These are phyloP conservation scores for Hypoxylon sp. DNA, from an alignment of 2,329 filamentous ascomycete species.

Conservation along the genomic window DNA sequence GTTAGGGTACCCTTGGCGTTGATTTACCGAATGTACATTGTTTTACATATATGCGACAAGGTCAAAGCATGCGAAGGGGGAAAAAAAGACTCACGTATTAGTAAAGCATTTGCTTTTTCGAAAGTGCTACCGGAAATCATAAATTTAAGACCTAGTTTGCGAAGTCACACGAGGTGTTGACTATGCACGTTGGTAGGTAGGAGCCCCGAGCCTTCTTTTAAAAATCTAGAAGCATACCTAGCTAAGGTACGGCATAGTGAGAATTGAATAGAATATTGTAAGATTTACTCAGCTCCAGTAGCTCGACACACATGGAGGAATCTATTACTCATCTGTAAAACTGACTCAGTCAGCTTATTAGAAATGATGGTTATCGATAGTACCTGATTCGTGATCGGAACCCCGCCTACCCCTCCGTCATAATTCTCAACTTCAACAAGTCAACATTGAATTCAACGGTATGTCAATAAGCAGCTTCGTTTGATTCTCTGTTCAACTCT, in stretches of 20 bases:
- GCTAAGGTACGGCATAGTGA: background rate
- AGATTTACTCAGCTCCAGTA: constrained; percentile 1
- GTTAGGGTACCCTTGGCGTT: constrained; percentile 15
- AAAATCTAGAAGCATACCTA: background rate
- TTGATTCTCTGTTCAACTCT: constrained; percentile 7
- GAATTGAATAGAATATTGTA: background rate
- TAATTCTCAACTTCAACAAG: constrained; percentile 22
- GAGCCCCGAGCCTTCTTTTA: background rate
- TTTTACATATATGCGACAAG: constrained; percentile 9
- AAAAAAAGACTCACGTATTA: constrained; percentile 2
- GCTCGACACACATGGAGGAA: background rate
- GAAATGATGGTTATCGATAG: constrained; percentile 33
- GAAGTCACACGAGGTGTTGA: background rate
- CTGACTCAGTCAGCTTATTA: constrained; percentile 28
- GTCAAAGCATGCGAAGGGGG: background rate
- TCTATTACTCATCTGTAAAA: background rate
- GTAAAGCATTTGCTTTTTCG: constrained; percentile 2
- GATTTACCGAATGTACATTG: background rate
- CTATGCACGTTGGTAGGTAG: background rate
- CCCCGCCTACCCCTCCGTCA: constrained; percentile 46
- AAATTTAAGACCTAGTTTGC: background rate
- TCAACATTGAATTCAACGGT: constrained; percentile 10
- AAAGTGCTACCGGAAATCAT: background rate
- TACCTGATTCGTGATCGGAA: constrained; percentile 39
- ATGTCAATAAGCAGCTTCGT: background rate